Base-by-base conservation (phyloP, 306 rosid species). In the Mucuna pruriens region DNA sequence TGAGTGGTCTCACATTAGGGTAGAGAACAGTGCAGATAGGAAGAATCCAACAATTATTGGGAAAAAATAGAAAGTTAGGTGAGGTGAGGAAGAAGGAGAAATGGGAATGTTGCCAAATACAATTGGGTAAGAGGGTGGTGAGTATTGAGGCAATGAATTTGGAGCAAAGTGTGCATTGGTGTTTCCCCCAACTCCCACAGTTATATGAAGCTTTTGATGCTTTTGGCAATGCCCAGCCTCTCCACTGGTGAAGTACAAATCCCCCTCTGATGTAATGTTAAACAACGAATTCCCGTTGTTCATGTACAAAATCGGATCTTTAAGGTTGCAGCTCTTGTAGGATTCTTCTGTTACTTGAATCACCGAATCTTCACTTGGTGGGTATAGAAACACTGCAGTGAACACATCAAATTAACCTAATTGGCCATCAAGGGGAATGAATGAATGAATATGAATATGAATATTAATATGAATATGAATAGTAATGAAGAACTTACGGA, bases 311-410 rank as follows among this genome's bases (percentile, higher is more conserved):
- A 93, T 86, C 5, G 98, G 97, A 88, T 93, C 87, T 84, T 85
- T 89, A 62, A 89, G 84, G 84, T 90, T 89, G 87, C 98, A 91
- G 78, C 84, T 85, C 79, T 77, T 81, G 90, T 86, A 90, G 6
- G 97, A 89, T 49, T 87, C 84, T 23, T 55, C 67, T 7, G 87
- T 89, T 4, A 91, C 91, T 87, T 91, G 98, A 79, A 93, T 86
- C 80, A 91, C 80, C 2, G 98, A 93, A 80, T 93, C 98, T 86
- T 90, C 89, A 71, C 94, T 91, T 42, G 98, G 98, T 70, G 98
- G 94, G 74, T 91, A 93, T 29, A 93, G 81, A 80, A 93, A 93
- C 89, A 89, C 94, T 93, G 88, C 68, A 34, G n/a, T n/a, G n/a
- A n/a, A n/a, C 8, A n/a, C 10, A 16, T 16, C 9, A 5, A 66